Base-by-base conservation (phyloP, 148 eudicot genomes). In the Linanthus parryae region DNA sequence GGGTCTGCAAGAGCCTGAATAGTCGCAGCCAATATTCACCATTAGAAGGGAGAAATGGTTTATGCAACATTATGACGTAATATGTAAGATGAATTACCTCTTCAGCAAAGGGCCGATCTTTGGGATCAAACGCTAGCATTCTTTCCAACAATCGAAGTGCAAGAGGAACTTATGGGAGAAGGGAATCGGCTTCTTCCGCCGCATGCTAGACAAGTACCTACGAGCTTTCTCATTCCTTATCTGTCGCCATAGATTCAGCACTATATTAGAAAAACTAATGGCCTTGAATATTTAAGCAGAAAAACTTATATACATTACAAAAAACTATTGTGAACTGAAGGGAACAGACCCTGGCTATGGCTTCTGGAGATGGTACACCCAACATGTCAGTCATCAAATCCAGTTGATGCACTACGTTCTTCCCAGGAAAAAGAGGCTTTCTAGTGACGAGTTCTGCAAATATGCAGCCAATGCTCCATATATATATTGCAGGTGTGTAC, bases 1-100 rank as follows among this genome's bases (percentile, higher is more conserved):
- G 98, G 98, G 79, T 91, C 95, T 48, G 98, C 88, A 61, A 91
- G 95, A 69, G 98, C 98, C 98, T 91, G 71, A 52, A 14, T 71
- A 52, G 15, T n/a, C n/a, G n/a, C n/a, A n/a, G n/a, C n/a, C 26
- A 57, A n/a, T 22, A 45, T 9, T 45, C 20, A 27, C 12, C n/a
- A 14, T 48, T 25, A 31, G 7, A 27, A 48, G 52, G 6, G 17
- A 44, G 11, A 7, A 2, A 21, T 5, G 7, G 21, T 31, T 22
- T 44, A 44, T 15, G 11, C 35, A 22, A 35, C 19, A 28, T 31
- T 41, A 20, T 21, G 18, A 68, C 6, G n/a, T n/a, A 3, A 40
- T 54, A 35, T 31, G 9, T 24, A 9, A 60, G 24, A 42, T 23
- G 47, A 36, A 43, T 4, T 54, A 91, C 98, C 94, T 91, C 95